A percentile compares a stretch with the other conserved stretches of the same genome.
Conservation (phyloP, 345 rosid species). For the Salix viminalis region DNA sequence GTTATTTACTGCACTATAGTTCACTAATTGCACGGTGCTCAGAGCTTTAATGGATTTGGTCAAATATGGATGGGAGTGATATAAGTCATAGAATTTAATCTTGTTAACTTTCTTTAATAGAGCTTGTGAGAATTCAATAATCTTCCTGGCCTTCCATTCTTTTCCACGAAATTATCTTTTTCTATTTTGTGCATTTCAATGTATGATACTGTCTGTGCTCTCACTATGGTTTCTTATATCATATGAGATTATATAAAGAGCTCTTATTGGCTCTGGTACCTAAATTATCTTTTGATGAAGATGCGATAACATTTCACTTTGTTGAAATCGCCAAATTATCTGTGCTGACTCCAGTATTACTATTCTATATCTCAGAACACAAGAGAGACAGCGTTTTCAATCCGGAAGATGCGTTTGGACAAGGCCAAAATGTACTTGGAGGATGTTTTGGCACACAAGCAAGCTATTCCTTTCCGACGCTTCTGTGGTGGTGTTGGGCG, state of each 20-base stretch:
- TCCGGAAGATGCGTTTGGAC: conserved; percentile 52
- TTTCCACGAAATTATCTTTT: neutral
- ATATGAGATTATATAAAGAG: neutral
- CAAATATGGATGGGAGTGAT: neutral
- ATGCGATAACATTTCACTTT: neutral
- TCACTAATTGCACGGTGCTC: neutral
- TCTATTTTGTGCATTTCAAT: neutral
- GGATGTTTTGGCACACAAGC: conserved; percentile 73
- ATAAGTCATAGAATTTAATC: neutral
- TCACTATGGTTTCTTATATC: neutral
- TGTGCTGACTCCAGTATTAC: neutral
- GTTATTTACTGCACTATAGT: neutral
- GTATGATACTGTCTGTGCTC: neutral
- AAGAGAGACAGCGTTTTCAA: conserved; percentile 61
- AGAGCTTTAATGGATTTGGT: neutral
- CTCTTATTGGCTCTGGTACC: neutral
- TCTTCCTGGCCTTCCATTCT: neutral
- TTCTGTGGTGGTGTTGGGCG: conserved; percentile 76
- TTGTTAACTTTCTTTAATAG: neutral
- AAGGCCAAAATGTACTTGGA: conserved; percentile 76
- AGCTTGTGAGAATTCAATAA: neutral
- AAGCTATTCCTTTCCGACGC: conserved; percentile 74
- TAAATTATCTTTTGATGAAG: neutral
- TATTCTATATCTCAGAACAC: conserved; percentile 43
- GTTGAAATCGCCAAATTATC: neutral